These are phyloP conservation scores for Aspergillus carbonarius DNA, from an alignment of 2,329 filamentous ascomycete species.

Conservation along the genomic window DNA sequence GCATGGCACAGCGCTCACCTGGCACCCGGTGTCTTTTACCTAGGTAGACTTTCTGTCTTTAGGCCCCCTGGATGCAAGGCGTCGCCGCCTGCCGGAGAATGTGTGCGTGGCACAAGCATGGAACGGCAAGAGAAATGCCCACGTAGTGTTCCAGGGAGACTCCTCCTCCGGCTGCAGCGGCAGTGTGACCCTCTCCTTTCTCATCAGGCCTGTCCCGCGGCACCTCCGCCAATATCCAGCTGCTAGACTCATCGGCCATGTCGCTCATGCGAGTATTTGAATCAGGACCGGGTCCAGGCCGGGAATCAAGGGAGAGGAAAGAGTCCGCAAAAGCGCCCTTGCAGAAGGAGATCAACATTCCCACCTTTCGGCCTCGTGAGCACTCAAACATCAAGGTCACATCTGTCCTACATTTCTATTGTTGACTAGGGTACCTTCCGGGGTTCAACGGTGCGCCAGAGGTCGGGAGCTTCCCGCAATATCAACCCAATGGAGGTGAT, in stretches of 20 bases:
- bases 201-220: not conserved
- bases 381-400: not conserved
- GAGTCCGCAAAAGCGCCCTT: slow-evolving; percentile 2
- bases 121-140: not conserved
- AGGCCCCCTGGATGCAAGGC: not conserved
- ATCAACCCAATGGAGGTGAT: not conserved
- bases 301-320: slow-evolving; percentile 5
- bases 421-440: not conserved
- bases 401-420: not conserved
- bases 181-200: not conserved
- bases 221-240: not conserved
- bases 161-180: not conserved
- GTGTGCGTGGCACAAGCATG: not conserved
- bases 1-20: not conserved
- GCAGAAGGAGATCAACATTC: slow-evolving; percentile 11
- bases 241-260: not conserved
- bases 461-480: not conserved
- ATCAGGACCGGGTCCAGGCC: not conserved
- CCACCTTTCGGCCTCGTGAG: slow-evolving; percentile 10
- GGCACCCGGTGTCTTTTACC: not conserved
- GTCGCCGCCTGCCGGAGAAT: not conserved
- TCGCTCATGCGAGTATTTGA: not conserved
- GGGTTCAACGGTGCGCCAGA: not conserved
- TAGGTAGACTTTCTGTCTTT: not conserved
- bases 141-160: not conserved